phyloP scores from a whole-genome alignment of 495 filamentous ascomycete species.

The Chaetomium tenue region DNA sequence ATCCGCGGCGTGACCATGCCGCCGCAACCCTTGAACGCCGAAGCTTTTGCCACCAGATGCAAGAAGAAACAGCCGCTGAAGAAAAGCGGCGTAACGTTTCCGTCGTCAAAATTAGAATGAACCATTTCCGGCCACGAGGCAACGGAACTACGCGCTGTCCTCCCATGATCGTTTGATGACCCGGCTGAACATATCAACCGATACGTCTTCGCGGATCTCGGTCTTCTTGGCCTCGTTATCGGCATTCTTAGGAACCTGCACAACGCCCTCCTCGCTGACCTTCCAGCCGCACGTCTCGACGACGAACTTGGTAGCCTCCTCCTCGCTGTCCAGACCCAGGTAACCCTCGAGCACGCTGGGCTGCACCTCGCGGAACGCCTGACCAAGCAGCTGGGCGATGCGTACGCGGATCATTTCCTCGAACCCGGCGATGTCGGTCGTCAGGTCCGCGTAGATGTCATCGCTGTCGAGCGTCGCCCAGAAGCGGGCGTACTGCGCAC shows the following conservation, averaged over 20 bases:
- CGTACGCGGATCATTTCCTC: slow-evolving; percentile 92
- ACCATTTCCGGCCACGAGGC: background rate
- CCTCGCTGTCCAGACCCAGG: slow-evolving; percentile 74
- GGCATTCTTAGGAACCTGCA: slow-evolving; percentile 82
- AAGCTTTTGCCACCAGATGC: slow-evolving; percentile 33
- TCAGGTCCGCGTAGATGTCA: slow-evolving; percentile 93
- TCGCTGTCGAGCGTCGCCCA: slow-evolving; percentile 91
- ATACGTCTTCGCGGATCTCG: slow-evolving; percentile 92
- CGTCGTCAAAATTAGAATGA: slow-evolving; percentile 19
- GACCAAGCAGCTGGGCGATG: slow-evolving; percentile 85
- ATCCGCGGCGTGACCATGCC: slow-evolving; percentile 29
- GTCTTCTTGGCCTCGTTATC: slow-evolving; percentile 98
- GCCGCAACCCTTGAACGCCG: slow-evolving; percentile 35
- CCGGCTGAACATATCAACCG: slow-evolving; percentile 82
- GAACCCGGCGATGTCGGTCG: slow-evolving; percentile 91
- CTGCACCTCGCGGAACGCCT: slow-evolving; percentile 81
- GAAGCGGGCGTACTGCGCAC: slow-evolving; percentile 83
- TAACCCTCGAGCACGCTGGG: slow-evolving; percentile 76
- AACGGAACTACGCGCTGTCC: slow-evolving; percentile 62
- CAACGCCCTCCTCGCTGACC: slow-evolving; percentile 52
- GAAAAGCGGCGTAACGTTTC: slow-evolving; percentile 16
- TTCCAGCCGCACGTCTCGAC: slow-evolving; percentile 84
- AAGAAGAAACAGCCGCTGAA: slow-evolving; percentile 18
- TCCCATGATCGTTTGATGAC: slow-evolving; percentile 88
- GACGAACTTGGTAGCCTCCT: slow-evolving; percentile 75